Evolutionary conservation across 2,329 filamentous ascomycete species (phyloP).

Genomic region (Aspergillus sp.): DNA sequence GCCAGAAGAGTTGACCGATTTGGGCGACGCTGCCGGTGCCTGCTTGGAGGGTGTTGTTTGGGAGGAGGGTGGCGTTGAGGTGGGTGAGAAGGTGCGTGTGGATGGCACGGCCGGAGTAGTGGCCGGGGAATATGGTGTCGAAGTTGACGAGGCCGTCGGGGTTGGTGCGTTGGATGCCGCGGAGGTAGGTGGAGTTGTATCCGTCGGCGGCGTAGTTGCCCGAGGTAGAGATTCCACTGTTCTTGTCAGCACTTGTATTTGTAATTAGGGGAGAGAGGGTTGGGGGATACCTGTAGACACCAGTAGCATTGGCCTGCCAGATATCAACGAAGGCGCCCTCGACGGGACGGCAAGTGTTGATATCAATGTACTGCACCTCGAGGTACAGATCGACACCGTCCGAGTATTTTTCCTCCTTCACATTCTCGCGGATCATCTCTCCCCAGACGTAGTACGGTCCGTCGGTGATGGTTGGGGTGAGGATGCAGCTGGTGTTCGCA

Average conservation of each 20-base stretch:
- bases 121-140: conserved; percentile 43
- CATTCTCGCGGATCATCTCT: conserved; percentile 36
- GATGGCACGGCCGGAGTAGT: conserved; percentile 41
- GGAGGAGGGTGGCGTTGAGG: conserved; percentile 26
- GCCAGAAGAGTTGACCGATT: conserved; percentile 47
- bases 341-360: conserved; percentile 39
- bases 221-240: conserved; percentile 20
- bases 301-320: conserved; percentile 44
- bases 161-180: conserved; percentile 44
- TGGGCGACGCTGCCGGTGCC: conserved; percentile 40
- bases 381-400: conserved; percentile 39
- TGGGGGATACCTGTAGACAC: conserved; percentile 34
- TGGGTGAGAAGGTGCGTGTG: conserved; percentile 49
- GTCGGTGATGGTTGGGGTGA: conserved; percentile 39
- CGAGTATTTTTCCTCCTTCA: conserved; percentile 32
- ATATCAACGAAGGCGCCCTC: conserved; percentile 37
- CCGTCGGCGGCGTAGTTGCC: conserved; percentile 25
- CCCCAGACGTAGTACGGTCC: conserved; percentile 43
- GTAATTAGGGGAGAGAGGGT: conserved; percentile 20
- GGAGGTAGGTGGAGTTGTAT: conserved; percentile 40
- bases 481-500: conserved; percentile 39
- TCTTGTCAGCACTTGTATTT: not conserved
- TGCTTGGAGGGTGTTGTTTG: conserved; percentile 42
- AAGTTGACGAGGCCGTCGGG: conserved; percentile 44
- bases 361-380: conserved; percentile 43